Evolutionary conservation across 352 stramenopile species (phyloP).

Genomic region (Thalassiosira mediterranea): DNA sequence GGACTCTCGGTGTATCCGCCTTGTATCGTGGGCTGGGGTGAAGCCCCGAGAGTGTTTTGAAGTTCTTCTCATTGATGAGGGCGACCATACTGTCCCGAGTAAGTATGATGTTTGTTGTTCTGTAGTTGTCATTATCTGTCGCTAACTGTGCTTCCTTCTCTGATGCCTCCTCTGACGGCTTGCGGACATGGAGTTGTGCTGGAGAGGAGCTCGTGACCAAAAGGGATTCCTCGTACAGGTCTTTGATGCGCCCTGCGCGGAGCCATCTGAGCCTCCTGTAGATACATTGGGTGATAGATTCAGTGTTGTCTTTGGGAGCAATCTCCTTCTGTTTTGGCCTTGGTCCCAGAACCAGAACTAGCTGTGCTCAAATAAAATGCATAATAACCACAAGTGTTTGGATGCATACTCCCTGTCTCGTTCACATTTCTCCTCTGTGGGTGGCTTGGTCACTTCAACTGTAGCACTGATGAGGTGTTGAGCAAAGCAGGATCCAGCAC

Average conservation of each 20-base stretch:
- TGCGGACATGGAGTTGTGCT: background rate
- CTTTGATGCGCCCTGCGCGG: background rate
- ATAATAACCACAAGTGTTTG: slow-evolving; percentile 1
- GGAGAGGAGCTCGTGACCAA: slow-evolving; percentile 1
- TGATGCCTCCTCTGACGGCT: background rate
- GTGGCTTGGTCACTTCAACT: background rate
- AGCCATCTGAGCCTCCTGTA: slow-evolving; percentile 1
- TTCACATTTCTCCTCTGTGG: background rate
- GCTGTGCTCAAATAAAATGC: slow-evolving; percentile 14
- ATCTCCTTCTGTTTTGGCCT: background rate
- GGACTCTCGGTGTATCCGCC: background rate
- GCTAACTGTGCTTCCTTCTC: slow-evolving; percentile 20
- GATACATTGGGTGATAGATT: slow-evolving; percentile 7
- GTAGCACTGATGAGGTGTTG: background rate
- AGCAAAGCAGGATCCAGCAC: too few species aligned
- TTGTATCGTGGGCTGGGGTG: background rate
- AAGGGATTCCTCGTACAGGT: slow-evolving; percentile 7
- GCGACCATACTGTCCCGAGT: slow-evolving; percentile 13
- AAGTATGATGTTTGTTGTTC: slow-evolving; percentile 18
- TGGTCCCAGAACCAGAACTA: slow-evolving; percentile 6
- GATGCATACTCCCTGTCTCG: background rate
- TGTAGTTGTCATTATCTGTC: slow-evolving; percentile 27
- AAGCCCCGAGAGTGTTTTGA: background rate
- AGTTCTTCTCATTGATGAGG: background rate
- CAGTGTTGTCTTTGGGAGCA: background rate